phyloP scores from a whole-genome alignment of 164 flowering plant genomes.

The Dillenia suffruticosa region DNA sequence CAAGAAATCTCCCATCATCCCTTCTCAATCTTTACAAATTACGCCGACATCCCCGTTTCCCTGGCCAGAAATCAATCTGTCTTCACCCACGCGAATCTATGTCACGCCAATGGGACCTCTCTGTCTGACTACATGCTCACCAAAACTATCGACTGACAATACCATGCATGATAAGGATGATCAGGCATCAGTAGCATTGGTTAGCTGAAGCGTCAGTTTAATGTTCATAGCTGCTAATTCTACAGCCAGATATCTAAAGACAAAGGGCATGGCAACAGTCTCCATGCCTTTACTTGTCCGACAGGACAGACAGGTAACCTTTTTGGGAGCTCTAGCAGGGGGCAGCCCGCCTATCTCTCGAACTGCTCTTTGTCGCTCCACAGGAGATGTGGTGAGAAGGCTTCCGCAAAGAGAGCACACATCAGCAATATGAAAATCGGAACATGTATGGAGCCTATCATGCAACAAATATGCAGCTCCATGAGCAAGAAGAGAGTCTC shows the following conservation, averaged over 20 bases:
- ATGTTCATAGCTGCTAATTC: conserved; percentile 96
- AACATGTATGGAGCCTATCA: conserved; percentile 88
- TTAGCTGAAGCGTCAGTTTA: conserved; percentile 64
- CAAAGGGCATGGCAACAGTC: conserved; percentile 94
- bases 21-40: too few species aligned
- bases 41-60: too few species aligned
- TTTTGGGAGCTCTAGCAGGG: conserved; percentile 50
- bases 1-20: too few species aligned
- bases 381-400: conserved; percentile 55
- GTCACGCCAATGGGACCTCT: too few species aligned
- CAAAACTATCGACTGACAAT: too few species aligned
- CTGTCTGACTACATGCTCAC: too few species aligned
- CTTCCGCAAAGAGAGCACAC: conserved; percentile 91
- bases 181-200: conserved; percentile 35
- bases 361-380: conserved; percentile 46
- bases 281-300: conserved; percentile 87
- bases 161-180: too few species aligned
- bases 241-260: conserved; percentile 78
- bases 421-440: conserved; percentile 89
- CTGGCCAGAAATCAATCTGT: too few species aligned
- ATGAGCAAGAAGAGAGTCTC: conserved; percentile 90
- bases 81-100: too few species aligned
- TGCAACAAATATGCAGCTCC: conserved; percentile 91
- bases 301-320: conserved; percentile 75
- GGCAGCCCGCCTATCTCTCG: conserved; percentile 51